phyloP scores from a whole-genome alignment of 441 rosid species.

The Aleurites moluccanus region DNA sequence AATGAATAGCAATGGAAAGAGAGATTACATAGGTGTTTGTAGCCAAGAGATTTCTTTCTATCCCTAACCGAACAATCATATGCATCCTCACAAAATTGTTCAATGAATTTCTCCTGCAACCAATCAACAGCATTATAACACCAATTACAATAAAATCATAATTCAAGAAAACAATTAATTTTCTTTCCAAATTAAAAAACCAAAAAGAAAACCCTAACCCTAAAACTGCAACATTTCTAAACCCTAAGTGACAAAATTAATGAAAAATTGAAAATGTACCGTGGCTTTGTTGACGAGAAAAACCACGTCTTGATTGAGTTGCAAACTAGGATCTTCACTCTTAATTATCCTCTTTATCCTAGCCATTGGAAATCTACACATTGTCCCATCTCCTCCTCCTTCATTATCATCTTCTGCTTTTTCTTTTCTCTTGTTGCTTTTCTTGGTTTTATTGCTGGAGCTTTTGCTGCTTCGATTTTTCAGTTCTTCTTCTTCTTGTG shows the following conservation, averaged over 20 bases:
- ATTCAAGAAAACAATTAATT: neutral
- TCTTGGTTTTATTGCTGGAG: constrained; percentile 20
- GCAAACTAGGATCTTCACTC: constrained; percentile 41
- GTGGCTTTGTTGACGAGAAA: constrained; percentile 85
- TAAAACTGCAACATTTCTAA: constrained; percentile 21
- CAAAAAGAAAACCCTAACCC: neutral
- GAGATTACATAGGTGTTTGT: constrained; percentile 67
- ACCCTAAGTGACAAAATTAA: neutral
- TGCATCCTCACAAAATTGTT: constrained; percentile 63
- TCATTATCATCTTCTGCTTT: constrained; percentile 29
- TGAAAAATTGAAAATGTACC: constrained; percentile 36
- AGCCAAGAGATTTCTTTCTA: constrained; percentile 60
- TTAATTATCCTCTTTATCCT: constrained; percentile 71
- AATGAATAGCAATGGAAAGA: neutral
- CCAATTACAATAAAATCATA: neutral
- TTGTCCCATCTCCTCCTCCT: constrained; percentile 42
- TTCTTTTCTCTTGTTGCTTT: constrained; percentile 17
- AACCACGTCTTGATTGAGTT: constrained; percentile 57
- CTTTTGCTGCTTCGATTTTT: constrained; percentile 17
- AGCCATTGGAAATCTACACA: constrained; percentile 64
- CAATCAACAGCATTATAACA: constrained; percentile 12
- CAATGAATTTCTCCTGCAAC: constrained; percentile 76
- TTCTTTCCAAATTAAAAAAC: neutral
- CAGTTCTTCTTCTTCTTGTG: constrained; percentile 19
- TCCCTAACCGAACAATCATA: constrained; percentile 49